Conservation (phyloP, 352 stramenopile genomes). For the Peronospora destructor region DNA sequence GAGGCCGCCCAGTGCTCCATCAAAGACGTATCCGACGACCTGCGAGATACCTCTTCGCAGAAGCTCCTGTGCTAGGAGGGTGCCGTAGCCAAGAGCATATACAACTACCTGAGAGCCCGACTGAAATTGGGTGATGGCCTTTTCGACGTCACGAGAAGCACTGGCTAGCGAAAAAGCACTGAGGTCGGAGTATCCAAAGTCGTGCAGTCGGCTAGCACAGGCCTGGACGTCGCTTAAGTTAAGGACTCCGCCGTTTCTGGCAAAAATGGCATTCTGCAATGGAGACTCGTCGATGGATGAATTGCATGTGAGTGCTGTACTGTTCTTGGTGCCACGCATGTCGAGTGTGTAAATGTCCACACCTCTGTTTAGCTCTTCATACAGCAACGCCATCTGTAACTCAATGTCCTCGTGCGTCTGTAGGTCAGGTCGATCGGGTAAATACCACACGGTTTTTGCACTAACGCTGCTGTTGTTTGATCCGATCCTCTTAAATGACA, state of each 20-base stretch:
- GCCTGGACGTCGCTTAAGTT: slow-evolving; percentile 9
- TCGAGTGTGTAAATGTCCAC: slow-evolving; percentile 53
- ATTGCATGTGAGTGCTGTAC: slow-evolving; percentile 37
- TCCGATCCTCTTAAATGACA: slow-evolving; percentile 48
- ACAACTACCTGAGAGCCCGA: slow-evolving; percentile 35
- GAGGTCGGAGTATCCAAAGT: slow-evolving; percentile 23
- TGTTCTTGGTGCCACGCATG: slow-evolving; percentile 43
- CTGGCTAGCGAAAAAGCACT: slow-evolving; percentile 63
- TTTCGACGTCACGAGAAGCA: slow-evolving; percentile 50
- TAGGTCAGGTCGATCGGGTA: slow-evolving; percentile 34
- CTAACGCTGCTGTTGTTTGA: slow-evolving; percentile 9
- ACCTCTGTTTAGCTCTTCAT: slow-evolving; percentile 33
- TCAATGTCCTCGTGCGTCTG: slow-evolving; percentile 26
- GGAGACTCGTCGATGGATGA: slow-evolving; percentile 13
- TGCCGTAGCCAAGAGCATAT: slow-evolving; percentile 69
- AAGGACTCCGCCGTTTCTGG: slow-evolving; percentile 17
- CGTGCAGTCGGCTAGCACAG: slow-evolving; percentile 12
- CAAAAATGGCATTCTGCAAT: slow-evolving; percentile 24
- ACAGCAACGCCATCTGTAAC: slow-evolving; percentile 45
- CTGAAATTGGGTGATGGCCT: slow-evolving; percentile 45
- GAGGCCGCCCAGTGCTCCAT: slow-evolving; percentile 32
- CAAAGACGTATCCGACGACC: slow-evolving; percentile 54
- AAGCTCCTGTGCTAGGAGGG: slow-evolving; percentile 52
- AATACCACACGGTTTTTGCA: slow-evolving; percentile 31
- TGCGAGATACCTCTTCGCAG: slow-evolving; percentile 45